Conservation (phyloP, 345 rosid species). For the Viola odorata region DNA sequence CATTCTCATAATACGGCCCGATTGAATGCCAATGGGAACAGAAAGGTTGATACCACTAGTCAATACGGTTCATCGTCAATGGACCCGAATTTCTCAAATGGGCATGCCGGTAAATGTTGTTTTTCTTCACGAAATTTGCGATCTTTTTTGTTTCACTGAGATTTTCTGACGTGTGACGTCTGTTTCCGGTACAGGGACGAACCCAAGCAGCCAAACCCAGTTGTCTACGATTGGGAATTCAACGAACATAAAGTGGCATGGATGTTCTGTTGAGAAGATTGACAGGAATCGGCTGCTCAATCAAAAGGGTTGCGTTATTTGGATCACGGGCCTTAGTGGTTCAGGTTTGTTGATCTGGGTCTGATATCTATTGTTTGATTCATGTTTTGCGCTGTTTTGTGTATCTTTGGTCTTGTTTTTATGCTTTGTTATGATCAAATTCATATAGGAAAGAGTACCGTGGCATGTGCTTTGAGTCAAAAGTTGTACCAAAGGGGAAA, state of each 20-base stretch:
- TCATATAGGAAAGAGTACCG: conserved; percentile 21
- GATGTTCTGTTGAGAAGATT: conserved; percentile 13
- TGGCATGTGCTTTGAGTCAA: conserved; percentile 28
- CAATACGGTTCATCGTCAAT: conserved; percentile 1
- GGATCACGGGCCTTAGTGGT: conserved; percentile 32
- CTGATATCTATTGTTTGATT: not conserved
- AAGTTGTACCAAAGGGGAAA: conserved; percentile 21
- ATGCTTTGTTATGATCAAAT: not conserved
- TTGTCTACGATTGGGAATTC: conserved; percentile 22
- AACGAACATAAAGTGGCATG: conserved; percentile 27
- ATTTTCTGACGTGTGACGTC: not conserved
- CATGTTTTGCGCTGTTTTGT: not conserved
- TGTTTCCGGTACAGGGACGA: conserved; percentile 8
- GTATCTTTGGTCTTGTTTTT: not conserved
- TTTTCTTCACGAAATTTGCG: not conserved
- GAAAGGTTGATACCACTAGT: not conserved
- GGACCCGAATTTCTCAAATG: conserved; percentile 7
- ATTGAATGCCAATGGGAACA: not conserved
- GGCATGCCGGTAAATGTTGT: conserved; percentile 17
- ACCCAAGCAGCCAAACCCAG: not conserved
- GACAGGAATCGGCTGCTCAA: conserved; percentile 20
- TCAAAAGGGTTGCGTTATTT: conserved; percentile 26
- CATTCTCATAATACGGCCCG: too few species aligned
- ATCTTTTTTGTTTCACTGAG: not conserved
- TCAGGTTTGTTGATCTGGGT: conserved; percentile 16